Evolutionary conservation across 164 flowering plant genomes (phyloP), one percentile per base, ranked within the genome.

Genomic region (Liriodendron chinense): DNA sequence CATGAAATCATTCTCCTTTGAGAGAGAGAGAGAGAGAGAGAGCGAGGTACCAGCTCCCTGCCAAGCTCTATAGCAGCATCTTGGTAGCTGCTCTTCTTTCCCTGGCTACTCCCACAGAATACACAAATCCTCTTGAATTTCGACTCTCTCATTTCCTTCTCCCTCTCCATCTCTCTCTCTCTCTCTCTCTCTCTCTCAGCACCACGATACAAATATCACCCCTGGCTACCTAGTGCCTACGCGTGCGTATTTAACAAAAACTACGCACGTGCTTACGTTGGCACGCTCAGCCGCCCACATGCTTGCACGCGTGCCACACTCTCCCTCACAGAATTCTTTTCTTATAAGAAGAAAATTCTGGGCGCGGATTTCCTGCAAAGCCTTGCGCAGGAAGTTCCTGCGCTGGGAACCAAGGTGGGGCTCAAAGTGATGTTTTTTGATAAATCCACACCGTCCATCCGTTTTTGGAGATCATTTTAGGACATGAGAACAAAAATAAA

Each of bases 101-200:
- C 99, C 69, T 88, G 94, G 78, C 98, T 95, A 78, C 99, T 95
- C 9, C 99, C 99, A 85, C 99, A 95, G 72, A 95, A 95, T n/a
- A 95, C 99, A 84, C 99, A 95, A 79, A 95, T 92, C 82, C 92
- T 92, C 77, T 79, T 87, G 81, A 95, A 95, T 81, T 80, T 95
- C 16, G 97, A 93, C 49, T 67, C 75, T 71, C 59, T 84, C 84
- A 79, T 78, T 70, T 88, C 91, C 84, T 78, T 79, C 69, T 80
- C 84, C 18, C 81, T 84, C 90, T 89, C 96, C 93, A 89, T 78
- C 43, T 47, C 79, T 26, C 76, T 65, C 70, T 61, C 69, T 76
- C 68, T 78, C 53, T 78, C 68, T 69, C 73, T 34, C 43, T 34
- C 43, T 34, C 34, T 10, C 18, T n/a, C 0, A 3, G 14, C 67